A percentile compares a stretch with the other conserved stretches of the same genome.
phyloP scores from a whole-genome alignment of 1,284 basidiomycete species.

The Cryptococcus floricola region DNA sequence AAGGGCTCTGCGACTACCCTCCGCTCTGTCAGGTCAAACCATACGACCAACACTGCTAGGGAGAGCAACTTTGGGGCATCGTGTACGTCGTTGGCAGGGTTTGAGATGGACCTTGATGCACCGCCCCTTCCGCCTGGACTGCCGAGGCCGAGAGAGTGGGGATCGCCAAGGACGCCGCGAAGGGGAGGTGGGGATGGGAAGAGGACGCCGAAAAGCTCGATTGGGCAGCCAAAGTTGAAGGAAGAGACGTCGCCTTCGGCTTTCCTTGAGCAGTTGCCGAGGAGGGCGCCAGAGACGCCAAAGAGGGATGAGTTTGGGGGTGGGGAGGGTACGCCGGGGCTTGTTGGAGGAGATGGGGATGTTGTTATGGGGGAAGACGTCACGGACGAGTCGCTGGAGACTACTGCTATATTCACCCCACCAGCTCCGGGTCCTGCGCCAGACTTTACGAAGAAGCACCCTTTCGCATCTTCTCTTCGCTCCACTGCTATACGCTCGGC shows the following conservation, averaged over 20 bases:
- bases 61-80: too few species aligned
- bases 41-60: background rate
- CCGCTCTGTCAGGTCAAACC: constrained; percentile 14
- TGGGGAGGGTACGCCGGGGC: background rate
- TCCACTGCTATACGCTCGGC: background rate
- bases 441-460: background rate
- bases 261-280: constrained; percentile 20
- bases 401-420: constrained; percentile 2
- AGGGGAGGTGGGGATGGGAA: background rate
- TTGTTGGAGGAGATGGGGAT: background rate
- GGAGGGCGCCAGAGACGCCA: constrained; percentile 23
- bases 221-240: constrained; percentile 20
- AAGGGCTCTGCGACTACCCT: constrained; percentile 25
- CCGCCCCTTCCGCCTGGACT: constrained; percentile 12
- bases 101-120: constrained; percentile 4
- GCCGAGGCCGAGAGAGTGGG: constrained; percentile 1
- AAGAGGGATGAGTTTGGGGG: constrained; percentile 3
- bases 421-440: constrained; percentile 1
- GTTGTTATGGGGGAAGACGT: background rate
- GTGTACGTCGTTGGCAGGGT: constrained; percentile 4
- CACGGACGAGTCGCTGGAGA: background rate
- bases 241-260: constrained; percentile 10
- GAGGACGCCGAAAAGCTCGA: constrained; percentile 23
- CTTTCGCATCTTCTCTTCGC: background rate
- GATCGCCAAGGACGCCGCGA: constrained; percentile 10